These are phyloP conservation scores for Thraustotheca clavata DNA, from an alignment of 352 stramenopile genomes.

Conservation along the genomic window DNA sequence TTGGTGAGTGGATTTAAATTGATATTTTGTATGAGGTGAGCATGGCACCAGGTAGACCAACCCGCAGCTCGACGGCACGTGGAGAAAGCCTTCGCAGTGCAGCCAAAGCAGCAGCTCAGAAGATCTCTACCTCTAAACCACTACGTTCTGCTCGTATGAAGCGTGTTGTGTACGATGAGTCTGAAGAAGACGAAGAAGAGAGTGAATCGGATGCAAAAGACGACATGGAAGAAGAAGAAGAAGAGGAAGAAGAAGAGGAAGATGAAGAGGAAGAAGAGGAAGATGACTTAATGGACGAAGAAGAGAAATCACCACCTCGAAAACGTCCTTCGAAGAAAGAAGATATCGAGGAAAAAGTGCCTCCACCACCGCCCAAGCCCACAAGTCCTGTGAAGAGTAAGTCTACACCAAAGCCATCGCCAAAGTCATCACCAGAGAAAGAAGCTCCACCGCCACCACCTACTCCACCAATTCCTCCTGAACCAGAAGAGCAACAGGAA, in stretches of 20 bases:
- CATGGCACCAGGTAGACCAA: constrained; percentile 2
- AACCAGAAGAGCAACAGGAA: neutral
- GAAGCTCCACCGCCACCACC: neutral
- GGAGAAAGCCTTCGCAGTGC: constrained; percentile 5
- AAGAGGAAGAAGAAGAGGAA: constrained; percentile 9
- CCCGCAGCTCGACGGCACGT: neutral
- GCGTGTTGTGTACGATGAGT: constrained; percentile 21
- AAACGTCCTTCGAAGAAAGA: constrained; percentile 3
- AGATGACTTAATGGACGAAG: neutral
- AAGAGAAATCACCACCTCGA: neutral
- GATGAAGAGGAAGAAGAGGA: neutral
- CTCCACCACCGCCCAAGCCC: neutral
- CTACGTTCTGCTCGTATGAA: constrained; percentile 15
- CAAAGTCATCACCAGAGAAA: neutral
- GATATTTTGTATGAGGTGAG: constrained; percentile 1
- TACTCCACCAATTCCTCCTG: neutral
- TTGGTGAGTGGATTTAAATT: neutral
- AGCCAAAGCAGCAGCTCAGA: constrained; percentile 11
- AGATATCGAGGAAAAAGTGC: too few relatives aligned
- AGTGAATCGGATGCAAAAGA: constrained; percentile 16
- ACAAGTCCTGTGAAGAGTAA: neutral
- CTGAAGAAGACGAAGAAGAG: constrained; percentile 5
- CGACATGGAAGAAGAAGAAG: constrained; percentile 6
- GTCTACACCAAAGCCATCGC: neutral
- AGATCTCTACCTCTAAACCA: constrained; percentile 4